These are phyloP conservation scores for Cystobasidium tubakii DNA, from an alignment of 768 basidiomycete genomes.

Conservation along the genomic window DNA sequence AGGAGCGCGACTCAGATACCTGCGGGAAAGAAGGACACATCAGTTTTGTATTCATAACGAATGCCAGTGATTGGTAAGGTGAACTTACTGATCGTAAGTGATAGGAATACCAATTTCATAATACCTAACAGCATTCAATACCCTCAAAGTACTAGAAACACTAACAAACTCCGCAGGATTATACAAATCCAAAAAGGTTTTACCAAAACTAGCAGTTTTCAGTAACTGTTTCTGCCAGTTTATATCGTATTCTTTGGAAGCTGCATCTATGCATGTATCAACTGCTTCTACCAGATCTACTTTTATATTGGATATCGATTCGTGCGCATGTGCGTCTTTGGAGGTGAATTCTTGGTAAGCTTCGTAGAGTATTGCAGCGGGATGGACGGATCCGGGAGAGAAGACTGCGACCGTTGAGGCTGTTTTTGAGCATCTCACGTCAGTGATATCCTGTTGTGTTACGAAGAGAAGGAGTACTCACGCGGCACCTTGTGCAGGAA, in stretches of 20 bases:
- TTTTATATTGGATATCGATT: slow-evolving; percentile 78
- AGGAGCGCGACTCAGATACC: slow-evolving; percentile 75
- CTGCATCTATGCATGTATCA: slow-evolving; percentile 87
- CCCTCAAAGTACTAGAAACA: slow-evolving; percentile 87
- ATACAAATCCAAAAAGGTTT: slow-evolving; percentile 85
- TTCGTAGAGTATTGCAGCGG: slow-evolving; percentile 84
- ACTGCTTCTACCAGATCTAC: slow-evolving; percentile 80
- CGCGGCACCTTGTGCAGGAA: slow-evolving; percentile 90
- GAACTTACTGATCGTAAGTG: slow-evolving; percentile 74
- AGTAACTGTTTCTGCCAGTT: slow-evolving; percentile 81
- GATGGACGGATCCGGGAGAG: slow-evolving; percentile 82
- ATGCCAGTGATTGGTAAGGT: neutral
- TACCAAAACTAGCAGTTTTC: slow-evolving; percentile 91
- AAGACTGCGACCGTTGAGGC: slow-evolving; percentile 77
- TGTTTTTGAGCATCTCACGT: slow-evolving; percentile 46
- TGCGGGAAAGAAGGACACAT: slow-evolving; percentile 48
- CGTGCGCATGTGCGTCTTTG: slow-evolving; percentile 77
- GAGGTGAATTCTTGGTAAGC: slow-evolving; percentile 81
- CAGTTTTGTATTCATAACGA: neutral
- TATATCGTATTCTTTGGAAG: slow-evolving; percentile 83
- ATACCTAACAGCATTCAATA: slow-evolving; percentile 83
- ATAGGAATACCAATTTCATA: slow-evolving; percentile 90
- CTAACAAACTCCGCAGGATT: slow-evolving; percentile 85
- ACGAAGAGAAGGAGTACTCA: slow-evolving; percentile 49
- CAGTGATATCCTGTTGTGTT: neutral